Base-by-base conservation (phyloP, 83 land plant genomes). In the Thuja plicata region DNA sequence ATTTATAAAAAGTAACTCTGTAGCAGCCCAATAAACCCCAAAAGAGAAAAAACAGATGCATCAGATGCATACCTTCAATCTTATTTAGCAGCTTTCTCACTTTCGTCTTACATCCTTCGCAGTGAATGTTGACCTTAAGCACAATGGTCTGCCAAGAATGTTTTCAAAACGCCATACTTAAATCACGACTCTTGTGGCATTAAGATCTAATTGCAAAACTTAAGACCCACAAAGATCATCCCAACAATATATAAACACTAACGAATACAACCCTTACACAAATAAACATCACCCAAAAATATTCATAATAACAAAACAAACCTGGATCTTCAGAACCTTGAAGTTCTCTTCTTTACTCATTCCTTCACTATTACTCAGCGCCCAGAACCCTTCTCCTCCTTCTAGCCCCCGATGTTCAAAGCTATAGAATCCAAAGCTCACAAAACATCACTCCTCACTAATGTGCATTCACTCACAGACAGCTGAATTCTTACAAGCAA, bases 101-200 rank as follows among this genome's bases (percentile, higher is more conserved):
- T 87, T 95, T 95, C 48, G 88, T 89, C 92, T 91, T 93, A 50
- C 96, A 95, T 40, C 96, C 96, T 88, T 95, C 96, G 71, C 96
- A 95, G 88, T 95, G 96, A 30, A 95, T 95, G 90, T 95, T 90
- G 52, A 95, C 96, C 88, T 93, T 95, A 27, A 95, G 95, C 41
- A 91, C 92, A 91, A 91, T 93, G 32, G 93, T 93, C 96, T 94
- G 93, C 90, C 73, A 83, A 12, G 17, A 48, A 46, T 45, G 3
- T 45, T 45, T 11, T 13, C 45, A 43, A 13, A 76, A 76, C 13
- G 6, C 30, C 38, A 76, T 32, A 48, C 2, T 13, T 46, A 19
- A 27, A 60, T 84, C 2, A 17, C 10, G 88, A 43, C 35, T 45
- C 15, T 55, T 32, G 27, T 1, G 54, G 37, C 71, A 41, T 83